These are phyloP conservation scores for Botrytis aclada DNA, from an alignment of 2,329 filamentous ascomycete species.

Conservation along the genomic window DNA sequence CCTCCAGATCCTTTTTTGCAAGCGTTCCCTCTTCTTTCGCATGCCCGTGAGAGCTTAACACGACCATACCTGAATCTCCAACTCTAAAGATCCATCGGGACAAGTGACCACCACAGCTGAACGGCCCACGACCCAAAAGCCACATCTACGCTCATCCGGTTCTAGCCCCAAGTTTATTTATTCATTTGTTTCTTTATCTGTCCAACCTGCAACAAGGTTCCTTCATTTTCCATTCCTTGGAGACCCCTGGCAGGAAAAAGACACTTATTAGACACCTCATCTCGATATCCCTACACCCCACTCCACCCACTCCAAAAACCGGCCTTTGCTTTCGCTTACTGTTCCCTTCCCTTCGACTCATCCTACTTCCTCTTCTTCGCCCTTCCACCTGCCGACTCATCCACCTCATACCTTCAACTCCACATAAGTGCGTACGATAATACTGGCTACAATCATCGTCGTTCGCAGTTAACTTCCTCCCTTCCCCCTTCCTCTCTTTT, in stretches of 20 bases:
- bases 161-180: neutral
- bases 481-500: slow-evolving; percentile 37
- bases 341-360: slow-evolving; percentile 18
- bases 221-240: neutral
- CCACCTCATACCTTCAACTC: slow-evolving; percentile 21
- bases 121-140: neutral
- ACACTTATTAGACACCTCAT: slow-evolving; percentile 14
- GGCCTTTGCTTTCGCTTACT: slow-evolving; percentile 2
- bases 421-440: slow-evolving; percentile 28
- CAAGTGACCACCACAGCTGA: too few species aligned
- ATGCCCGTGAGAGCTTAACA: too few species aligned
- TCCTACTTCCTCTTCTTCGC: slow-evolving; percentile 13
- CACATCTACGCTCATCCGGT: neutral
- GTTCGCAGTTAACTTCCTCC: slow-evolving; percentile 35
- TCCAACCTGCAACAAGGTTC: neutral
- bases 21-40: neutral
- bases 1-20: neutral
- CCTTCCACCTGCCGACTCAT: slow-evolving; percentile 17
- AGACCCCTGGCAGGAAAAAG: neutral
- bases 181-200: neutral
- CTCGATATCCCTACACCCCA: slow-evolving; percentile 14
- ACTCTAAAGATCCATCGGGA: too few species aligned
- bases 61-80: neutral
- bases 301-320: neutral
- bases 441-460: slow-evolving; percentile 34